Base-by-base conservation (phyloP, 225 moss, liverwort and hornwort genomes). In the Physcomitrellopsis africana region DNA sequence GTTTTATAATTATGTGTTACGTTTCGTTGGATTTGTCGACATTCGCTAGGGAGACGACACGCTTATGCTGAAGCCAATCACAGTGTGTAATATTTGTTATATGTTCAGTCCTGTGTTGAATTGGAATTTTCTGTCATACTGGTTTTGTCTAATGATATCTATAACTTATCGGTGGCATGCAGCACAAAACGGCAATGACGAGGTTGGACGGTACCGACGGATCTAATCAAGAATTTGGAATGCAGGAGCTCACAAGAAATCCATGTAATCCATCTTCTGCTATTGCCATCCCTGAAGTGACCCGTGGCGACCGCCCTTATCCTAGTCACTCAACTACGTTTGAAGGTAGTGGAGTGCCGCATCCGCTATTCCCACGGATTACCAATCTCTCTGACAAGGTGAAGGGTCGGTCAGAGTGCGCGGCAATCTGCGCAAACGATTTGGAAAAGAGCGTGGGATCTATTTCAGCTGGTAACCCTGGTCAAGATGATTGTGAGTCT, bases 361-460 rank as follows among this genome's bases (percentile, higher is more conserved):
- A 95, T 73, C 90, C 95, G 11, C 94, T 93, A 79, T 59, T 88
- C 57, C 87, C 91, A 43, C 90, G 93, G 77, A 92, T 91, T 54
- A 90, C 92, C 70, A 84, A 92, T 29, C 97, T 94, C 57, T 93
- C 95, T 20, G 97, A 91, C 51, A 52, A 91, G 26, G 70, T 99
- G 15, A 86, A 88, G 82, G 83, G 82, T 51, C 76, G 89, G 47
- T 84, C 91, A 5, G 92, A 87, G 54, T 87, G 86, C 65, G 88
- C 87, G 1, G 82, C 86, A 13, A 82, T 76, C 73, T 88, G 84
- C 23, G 87, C 82, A 49, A 95, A 95, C 14, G 97, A 99, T 67
- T 63, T 93, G 80, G 97, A 99, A 75, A 95, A 99, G 89, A 99
- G 97, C 56, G 97, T 99, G 7, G 97, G 97, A 19, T 99, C 97